Conservation (phyloP, 768 basidiomycete genomes). For the Rhodotorula babjevae region DNA sequence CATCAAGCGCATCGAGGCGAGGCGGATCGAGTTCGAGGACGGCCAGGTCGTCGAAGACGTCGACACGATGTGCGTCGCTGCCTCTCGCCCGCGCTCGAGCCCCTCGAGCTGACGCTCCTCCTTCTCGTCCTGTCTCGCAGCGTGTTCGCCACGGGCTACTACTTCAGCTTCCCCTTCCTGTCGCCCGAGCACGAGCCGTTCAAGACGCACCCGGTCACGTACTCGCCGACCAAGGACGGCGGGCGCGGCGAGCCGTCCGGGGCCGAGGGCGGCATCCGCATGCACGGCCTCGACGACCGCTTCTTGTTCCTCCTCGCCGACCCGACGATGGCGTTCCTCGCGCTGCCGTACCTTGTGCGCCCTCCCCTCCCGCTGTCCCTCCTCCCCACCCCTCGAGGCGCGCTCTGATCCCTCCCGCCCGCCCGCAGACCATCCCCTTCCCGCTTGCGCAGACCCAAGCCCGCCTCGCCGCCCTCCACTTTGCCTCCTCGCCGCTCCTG, state of each 20-base stretch:
- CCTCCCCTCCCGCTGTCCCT: too few relatives aligned
- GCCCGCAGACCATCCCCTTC: conserved; percentile 35
- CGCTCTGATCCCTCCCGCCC: too few relatives aligned
- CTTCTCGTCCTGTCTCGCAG: not conserved
- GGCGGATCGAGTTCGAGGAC: conserved; percentile 44
- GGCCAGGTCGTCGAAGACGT: conserved; percentile 40
- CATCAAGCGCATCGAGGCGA: conserved; percentile 12
- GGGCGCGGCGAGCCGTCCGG: conserved; percentile 12
- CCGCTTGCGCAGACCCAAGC: conserved; percentile 37
- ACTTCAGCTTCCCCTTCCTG: conserved; percentile 47
- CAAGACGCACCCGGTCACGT: conserved; percentile 32
- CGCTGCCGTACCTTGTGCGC: conserved; percentile 42
- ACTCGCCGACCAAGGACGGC: conserved; percentile 6
- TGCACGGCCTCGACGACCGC: conserved; percentile 47
- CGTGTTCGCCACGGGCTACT: conserved; percentile 50
- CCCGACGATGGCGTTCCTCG: conserved; percentile 46
- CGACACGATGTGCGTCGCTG: conserved; percentile 41
- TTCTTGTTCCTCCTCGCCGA: conserved; percentile 47
- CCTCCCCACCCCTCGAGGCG: too few relatives aligned
- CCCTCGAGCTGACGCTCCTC: not conserved
- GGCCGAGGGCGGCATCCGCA: conserved; percentile 42
- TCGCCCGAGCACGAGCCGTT: conserved; percentile 44
- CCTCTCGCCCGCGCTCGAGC: not conserved
- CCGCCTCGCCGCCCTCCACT: conserved; percentile 22
- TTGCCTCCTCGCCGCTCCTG: not conserved